These are phyloP conservation scores for Aureobasidium subglaciale DNA, from an alignment of 2,329 filamentous ascomycete species.

Conservation along the genomic window DNA sequence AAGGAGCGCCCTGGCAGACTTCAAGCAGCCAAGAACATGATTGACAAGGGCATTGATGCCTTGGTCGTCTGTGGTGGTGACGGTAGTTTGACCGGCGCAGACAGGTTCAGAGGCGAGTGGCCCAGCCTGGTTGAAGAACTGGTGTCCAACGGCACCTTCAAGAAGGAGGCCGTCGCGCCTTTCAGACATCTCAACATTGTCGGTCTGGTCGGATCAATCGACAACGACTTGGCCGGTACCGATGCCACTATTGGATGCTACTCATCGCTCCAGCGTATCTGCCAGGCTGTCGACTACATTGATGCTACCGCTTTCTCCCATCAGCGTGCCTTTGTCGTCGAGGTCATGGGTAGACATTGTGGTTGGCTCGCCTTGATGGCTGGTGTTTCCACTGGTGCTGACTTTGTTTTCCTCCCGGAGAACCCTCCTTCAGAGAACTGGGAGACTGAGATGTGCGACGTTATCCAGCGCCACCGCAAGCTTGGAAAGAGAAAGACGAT, in stretches of 20 bases:
- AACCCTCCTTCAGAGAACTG: slow-evolving; percentile 82
- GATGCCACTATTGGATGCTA: slow-evolving; percentile 97
- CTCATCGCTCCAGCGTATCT: slow-evolving; percentile 86
- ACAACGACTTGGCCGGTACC: slow-evolving; percentile 92
- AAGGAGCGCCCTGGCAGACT: slow-evolving; percentile 80
- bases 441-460: slow-evolving; percentile 77
- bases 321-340: slow-evolving; percentile 92
- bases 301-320: slow-evolving; percentile 93
- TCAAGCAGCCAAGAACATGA: slow-evolving; percentile 86
- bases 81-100: slow-evolving; percentile 89
- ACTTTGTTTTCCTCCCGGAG: slow-evolving; percentile 96
- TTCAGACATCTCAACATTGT: slow-evolving; percentile 92
- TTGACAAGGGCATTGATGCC: slow-evolving; percentile 86
- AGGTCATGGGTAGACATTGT: slow-evolving; percentile 97
- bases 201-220: slow-evolving; percentile 90
- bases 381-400: slow-evolving; percentile 87
- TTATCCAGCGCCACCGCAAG: slow-evolving; percentile 72
- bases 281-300: slow-evolving; percentile 92
- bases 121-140: slow-evolving; percentile 80
- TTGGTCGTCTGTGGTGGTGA: slow-evolving; percentile 96
- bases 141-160: slow-evolving; percentile 65
- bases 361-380: slow-evolving; percentile 97
- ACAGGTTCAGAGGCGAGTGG: slow-evolving; percentile 90
- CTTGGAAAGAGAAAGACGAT: slow-evolving; percentile 96
- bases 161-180: slow-evolving; percentile 60